phyloP scores from a whole-genome alignment of 257 asterid genomes.

The Eucommia ulmoides region DNA sequence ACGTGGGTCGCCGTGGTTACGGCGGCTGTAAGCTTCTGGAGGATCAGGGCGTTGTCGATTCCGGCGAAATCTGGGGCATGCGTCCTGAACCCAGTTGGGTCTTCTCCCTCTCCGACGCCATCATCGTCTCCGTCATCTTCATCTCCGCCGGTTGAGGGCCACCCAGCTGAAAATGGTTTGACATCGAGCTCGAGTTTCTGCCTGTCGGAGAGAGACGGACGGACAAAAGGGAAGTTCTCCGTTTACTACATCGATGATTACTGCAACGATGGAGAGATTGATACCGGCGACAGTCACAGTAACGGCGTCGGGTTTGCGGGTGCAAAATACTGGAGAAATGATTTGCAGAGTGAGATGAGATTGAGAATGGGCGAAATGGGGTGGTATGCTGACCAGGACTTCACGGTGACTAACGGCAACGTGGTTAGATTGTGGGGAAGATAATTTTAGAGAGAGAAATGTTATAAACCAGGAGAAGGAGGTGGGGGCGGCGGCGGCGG shows the following conservation, averaged over 20 bases:
- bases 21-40: conserved; percentile 63
- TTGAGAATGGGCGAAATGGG: conserved; percentile 46
- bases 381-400: conserved; percentile 46
- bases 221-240: conserved; percentile 43
- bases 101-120: conserved; percentile 3
- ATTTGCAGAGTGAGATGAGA: conserved; percentile 29
- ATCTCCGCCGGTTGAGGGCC: conserved; percentile 6
- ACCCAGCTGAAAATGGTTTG: conserved; percentile 3
- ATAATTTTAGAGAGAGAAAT: conserved; percentile 19
- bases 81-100: conserved; percentile 4
- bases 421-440: conserved; percentile 82
- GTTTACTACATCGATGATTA: conserved; percentile 21
- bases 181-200: neutral
- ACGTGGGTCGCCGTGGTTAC: conserved; percentile 56
- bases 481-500: no score
- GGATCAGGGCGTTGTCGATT: conserved; percentile 25
- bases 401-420: conserved; percentile 41
- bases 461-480: no score
- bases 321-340: conserved; percentile 18
- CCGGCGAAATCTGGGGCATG: neutral
- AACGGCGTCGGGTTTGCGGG: conserved; percentile 1
- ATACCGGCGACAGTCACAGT: conserved; percentile 1
- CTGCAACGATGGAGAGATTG: neutral
- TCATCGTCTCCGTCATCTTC: neutral
- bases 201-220: conserved; percentile 20